Conservation (phyloP, 371 early-diverging fungal species). For the Mortierella sp. region DNA sequence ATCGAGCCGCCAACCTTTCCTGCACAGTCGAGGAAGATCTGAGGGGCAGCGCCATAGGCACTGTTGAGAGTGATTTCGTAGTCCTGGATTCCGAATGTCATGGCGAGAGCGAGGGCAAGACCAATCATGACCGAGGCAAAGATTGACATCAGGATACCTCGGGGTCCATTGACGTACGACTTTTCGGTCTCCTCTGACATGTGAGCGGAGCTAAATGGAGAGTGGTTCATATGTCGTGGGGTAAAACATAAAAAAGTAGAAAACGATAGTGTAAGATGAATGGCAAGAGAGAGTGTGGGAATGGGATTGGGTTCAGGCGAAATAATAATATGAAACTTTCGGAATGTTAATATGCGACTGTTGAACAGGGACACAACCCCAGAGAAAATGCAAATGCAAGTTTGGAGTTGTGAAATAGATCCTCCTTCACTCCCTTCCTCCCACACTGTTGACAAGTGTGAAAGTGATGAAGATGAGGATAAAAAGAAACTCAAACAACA, state of each 20-base stretch:
- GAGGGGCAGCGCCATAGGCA: conserved; percentile 65
- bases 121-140: conserved; percentile 71
- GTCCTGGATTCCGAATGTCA: conserved; percentile 70
- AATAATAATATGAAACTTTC: neutral
- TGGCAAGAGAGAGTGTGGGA: neutral
- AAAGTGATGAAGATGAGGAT: neutral
- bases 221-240: neutral
- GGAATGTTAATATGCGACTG: neutral
- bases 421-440: neutral
- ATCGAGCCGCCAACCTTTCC: conserved; percentile 64
- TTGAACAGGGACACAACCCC: neutral
- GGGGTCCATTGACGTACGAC: conserved; percentile 70
- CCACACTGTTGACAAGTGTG: neutral
- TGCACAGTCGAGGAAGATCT: conserved; percentile 76
- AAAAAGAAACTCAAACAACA: neutral
- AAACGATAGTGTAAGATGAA: neutral
- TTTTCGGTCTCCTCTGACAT: conserved; percentile 84
- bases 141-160: conserved; percentile 74
- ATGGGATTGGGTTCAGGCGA: neutral
- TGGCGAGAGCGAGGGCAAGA: conserved; percentile 68
- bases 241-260: neutral
- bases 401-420: neutral
- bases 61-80: conserved; percentile 63
- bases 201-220: conserved; percentile 66
- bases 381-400: neutral